Evolutionary conservation across 805 yeast species (phyloP).

Genomic region (Phaffomyces antillensis): DNA sequence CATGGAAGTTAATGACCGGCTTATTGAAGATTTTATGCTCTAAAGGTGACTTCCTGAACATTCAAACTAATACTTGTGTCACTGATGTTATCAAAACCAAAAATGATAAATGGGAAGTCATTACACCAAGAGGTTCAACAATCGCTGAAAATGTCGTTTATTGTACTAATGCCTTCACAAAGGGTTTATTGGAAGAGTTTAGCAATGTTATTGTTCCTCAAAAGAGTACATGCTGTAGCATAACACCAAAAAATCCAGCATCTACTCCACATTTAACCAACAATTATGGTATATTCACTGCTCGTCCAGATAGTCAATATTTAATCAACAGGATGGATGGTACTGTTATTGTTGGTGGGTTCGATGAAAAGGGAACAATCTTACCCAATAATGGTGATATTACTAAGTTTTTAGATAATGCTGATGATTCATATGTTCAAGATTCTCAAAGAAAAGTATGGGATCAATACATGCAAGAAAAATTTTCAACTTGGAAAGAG

Average conservation of each 20-base stretch:
- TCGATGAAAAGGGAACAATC: constrained; percentile 8
- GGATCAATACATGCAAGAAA: constrained; percentile 25
- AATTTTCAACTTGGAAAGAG: constrained; percentile 28
- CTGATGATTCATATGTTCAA: constrained; percentile 30
- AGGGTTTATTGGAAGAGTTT: constrained; percentile 27
- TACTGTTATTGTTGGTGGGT: constrained; percentile 30
- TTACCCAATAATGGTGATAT: constrained; percentile 7
- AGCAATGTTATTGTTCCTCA: constrained; percentile 28
- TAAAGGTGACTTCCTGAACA: constrained; percentile 26
- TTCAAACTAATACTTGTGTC: constrained; percentile 38
- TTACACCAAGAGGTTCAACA: constrained; percentile 25
- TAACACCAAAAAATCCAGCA: constrained; percentile 18
- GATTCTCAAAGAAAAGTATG: constrained; percentile 20
- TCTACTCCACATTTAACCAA: constrained; percentile 29
- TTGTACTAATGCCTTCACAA: constrained; percentile 28
- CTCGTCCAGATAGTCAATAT: constrained; percentile 25
- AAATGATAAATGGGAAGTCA: constrained; percentile 27
- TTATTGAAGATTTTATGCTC: constrained; percentile 26
- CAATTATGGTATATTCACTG: constrained; percentile 27
- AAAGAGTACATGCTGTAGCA: constrained; percentile 27
- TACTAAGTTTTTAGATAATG: constrained; percentile 22
- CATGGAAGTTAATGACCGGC: constrained; percentile 32
- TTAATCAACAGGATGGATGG: constrained; percentile 35
- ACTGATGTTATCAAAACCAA: constrained; percentile 17
- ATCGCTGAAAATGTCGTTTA: constrained; percentile 28